phyloP scores from a whole-genome alignment of 202 grass and related monocot species.

The Carex sylvatica region DNA sequence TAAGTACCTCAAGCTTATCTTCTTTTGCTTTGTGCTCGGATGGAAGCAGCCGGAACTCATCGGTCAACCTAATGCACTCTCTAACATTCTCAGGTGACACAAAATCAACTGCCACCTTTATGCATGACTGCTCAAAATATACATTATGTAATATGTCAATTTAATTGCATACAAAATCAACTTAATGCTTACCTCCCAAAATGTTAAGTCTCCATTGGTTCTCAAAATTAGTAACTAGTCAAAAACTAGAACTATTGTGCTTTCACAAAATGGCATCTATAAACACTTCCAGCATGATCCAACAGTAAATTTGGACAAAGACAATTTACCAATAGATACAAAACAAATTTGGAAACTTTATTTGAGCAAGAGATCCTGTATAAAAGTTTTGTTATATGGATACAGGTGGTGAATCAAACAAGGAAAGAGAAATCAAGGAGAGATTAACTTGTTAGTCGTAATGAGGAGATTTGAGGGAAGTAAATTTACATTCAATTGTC shows the following conservation, averaged over 20 bases:
- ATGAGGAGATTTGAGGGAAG: not conserved
- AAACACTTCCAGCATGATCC: not conserved
- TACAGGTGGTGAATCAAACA: not conserved
- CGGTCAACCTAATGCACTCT: conserved; percentile 59
- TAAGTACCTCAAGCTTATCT: conserved; percentile 70
- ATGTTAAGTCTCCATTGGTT: not conserved
- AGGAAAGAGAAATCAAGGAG: not conserved
- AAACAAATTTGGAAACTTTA: not conserved
- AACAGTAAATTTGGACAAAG: not conserved
- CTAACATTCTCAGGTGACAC: conserved; percentile 79
- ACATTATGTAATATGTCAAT: conserved; percentile 7
- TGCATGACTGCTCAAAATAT: conserved; percentile 66
- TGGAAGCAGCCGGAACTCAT: conserved; percentile 70
- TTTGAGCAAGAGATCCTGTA: not conserved
- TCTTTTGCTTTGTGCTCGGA: conserved; percentile 69
- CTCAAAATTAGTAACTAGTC: not conserved
- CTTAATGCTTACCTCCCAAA: no score
- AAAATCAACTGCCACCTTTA: conserved; percentile 81
- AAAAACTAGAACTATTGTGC: not conserved
- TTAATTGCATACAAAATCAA: no score
- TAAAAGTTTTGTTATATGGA: not conserved
- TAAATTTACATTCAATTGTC: not conserved
- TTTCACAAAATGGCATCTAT: not conserved
- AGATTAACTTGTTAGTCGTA: not conserved
- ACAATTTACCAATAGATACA: not conserved